Percentiles rank a stretch among this genome's conserved stretches.
These are phyloP conservation scores for Daldinia loculata DNA, from an alignment of 495 filamentous ascomycete species.

Conservation along the genomic window DNA sequence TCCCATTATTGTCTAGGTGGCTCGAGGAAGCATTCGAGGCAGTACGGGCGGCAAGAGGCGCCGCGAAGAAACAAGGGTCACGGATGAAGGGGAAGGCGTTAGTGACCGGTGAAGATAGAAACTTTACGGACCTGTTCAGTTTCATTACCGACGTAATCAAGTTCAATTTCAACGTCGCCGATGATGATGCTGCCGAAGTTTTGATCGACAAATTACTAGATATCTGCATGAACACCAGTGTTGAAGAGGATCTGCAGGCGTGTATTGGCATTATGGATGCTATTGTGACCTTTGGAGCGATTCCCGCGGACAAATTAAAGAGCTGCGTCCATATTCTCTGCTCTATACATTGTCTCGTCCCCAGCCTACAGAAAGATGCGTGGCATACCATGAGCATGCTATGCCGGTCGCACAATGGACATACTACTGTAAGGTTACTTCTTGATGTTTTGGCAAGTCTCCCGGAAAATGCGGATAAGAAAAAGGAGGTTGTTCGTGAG, in stretches of 20 bases:
- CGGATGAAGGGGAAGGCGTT: constrained; percentile 60
- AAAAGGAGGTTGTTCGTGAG: constrained; percentile 64
- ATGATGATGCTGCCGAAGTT: constrained; percentile 68
- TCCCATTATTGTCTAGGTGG: constrained; percentile 66
- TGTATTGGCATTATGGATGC: constrained; percentile 81
- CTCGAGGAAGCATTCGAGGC: constrained; percentile 64
- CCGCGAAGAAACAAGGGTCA: constrained; percentile 54
- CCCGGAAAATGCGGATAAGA: constrained; percentile 58
- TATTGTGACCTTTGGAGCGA: constrained; percentile 78
- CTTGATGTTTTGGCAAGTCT: constrained; percentile 68
- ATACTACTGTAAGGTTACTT: constrained; percentile 71
- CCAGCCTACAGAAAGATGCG: constrained; percentile 71
- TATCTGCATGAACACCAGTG: constrained; percentile 79
- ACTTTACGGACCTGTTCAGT: constrained; percentile 72
- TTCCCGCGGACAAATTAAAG: constrained; percentile 72
- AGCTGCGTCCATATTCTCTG: constrained; percentile 81
- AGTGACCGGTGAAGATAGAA: constrained; percentile 69
- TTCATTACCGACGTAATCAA: constrained; percentile 83
- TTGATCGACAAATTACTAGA: constrained; percentile 73
- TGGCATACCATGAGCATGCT: constrained; percentile 81
- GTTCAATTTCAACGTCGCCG: constrained; percentile 80
- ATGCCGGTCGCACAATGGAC: constrained; percentile 79
- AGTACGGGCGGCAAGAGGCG: constrained; percentile 57
- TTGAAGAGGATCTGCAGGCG: constrained; percentile 75
- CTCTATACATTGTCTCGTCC: constrained; percentile 79